Conservation (phyloP, 2,329 filamentous ascomycete species). For the Alternaria alternata region DNA sequence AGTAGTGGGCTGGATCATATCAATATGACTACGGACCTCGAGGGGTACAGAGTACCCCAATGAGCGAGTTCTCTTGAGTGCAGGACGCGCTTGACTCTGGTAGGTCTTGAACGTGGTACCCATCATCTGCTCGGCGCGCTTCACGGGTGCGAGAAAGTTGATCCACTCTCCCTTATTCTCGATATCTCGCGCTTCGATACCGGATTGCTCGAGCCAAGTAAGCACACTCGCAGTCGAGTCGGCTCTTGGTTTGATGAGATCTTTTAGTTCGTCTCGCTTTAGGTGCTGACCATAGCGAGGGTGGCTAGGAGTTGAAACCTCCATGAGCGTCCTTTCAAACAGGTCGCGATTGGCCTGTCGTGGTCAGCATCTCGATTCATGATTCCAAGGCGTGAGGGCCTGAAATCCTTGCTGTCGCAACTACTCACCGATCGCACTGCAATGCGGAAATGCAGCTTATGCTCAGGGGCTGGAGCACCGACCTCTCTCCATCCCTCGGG, state of each 20-base stretch:
- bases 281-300: constrained; percentile 68
- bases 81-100: constrained; percentile 55
- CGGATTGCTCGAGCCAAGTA: constrained; percentile 64
- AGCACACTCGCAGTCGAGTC: constrained; percentile 60
- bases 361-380: constrained; percentile 21
- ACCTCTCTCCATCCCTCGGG: constrained; percentile 50
- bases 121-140: constrained; percentile 64
- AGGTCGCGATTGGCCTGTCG: constrained; percentile 57
- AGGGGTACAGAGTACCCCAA: constrained; percentile 69
- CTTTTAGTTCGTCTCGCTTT: constrained; percentile 66
- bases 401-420: neutral
- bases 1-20: constrained; percentile 72
- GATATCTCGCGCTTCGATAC: constrained; percentile 57
- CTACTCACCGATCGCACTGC: constrained; percentile 49
- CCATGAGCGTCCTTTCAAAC: constrained; percentile 67
- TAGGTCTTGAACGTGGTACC: constrained; percentile 67
- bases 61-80: constrained; percentile 61
- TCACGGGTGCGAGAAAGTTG: constrained; percentile 63
- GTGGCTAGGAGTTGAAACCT: constrained; percentile 68
- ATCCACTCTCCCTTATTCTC: constrained; percentile 68
- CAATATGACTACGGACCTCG: constrained; percentile 62
- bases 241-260: constrained; percentile 61
- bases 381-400: neutral
- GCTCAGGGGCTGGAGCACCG: constrained; percentile 40
- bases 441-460: constrained; percentile 50